These are phyloP conservation scores for Ogataea nonfermentans DNA, from an alignment of 805 yeast species.

Conservation along the genomic window DNA sequence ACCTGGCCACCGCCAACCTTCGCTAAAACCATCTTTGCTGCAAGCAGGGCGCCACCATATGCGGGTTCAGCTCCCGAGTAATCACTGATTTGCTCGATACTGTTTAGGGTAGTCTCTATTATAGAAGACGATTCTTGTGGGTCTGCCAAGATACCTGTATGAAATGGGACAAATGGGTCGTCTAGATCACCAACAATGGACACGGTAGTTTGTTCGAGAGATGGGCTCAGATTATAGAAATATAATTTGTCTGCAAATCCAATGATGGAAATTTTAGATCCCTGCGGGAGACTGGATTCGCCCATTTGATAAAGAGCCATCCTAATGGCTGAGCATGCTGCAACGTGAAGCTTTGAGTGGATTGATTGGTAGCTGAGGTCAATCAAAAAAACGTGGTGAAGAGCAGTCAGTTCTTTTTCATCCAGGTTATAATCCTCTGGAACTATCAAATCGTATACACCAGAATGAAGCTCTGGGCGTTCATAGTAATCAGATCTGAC, in stretches of 20 bases:
- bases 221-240: constrained; percentile 65
- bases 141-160: constrained; percentile 74
- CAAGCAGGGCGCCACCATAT: constrained; percentile 74
- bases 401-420: constrained; percentile 39
- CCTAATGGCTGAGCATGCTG: constrained; percentile 70
- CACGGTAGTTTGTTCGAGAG: constrained; percentile 54
- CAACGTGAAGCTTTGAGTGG: constrained; percentile 56
- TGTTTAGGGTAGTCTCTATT: constrained; percentile 65
- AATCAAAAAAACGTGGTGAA: constrained; percentile 70
- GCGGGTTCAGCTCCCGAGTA: constrained; percentile 58
- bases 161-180: constrained; percentile 81
- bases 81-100: constrained; percentile 49
- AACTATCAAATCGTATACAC: constrained; percentile 82
- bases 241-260: constrained; percentile 72
- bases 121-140: constrained; percentile 62
- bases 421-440: constrained; percentile 67
- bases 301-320: constrained; percentile 44
- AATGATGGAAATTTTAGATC: constrained; percentile 63
- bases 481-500: constrained; percentile 59
- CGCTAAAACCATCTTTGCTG: constrained; percentile 61
- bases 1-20: constrained; percentile 83
- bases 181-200: constrained; percentile 66
- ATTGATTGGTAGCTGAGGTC: constrained; percentile 64
- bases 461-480: constrained; percentile 75
- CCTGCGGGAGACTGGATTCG: constrained; percentile 34